Conservation (phyloP, 169 alveolate genomes). For the Plasmodium inui region DNA sequence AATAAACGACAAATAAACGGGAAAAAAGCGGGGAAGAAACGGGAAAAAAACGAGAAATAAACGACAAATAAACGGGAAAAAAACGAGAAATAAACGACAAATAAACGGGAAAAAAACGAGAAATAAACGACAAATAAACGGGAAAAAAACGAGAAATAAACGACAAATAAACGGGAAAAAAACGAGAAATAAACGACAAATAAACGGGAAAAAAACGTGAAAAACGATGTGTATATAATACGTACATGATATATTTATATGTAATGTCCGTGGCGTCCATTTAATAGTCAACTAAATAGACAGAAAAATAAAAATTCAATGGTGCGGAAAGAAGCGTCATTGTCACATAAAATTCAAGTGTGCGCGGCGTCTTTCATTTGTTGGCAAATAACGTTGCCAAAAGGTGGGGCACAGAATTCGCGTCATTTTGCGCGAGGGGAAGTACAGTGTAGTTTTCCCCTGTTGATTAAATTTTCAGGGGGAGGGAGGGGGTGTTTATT, state of each 20-base stretch:
- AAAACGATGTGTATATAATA: background rate
- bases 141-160: background rate
- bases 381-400: background rate
- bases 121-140: background rate
- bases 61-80: background rate
- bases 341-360: background rate
- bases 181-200: background rate
- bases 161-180: too few species aligned
- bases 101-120: background rate
- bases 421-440: background rate
- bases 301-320: background rate
- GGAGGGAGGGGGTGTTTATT: background rate
- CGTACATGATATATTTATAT: background rate
- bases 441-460: background rate
- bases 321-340: background rate
- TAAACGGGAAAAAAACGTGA: background rate
- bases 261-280: background rate
- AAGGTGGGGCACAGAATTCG: background rate
- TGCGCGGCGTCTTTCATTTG: background rate
- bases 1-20: background rate
- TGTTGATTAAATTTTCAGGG: background rate
- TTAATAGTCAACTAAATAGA: background rate
- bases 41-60: background rate
- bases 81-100: too few species aligned
- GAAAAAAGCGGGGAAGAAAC: too few species aligned